phyloP scores from a whole-genome alignment of 2,329 filamentous ascomycete genomes.

The Monilinia vaccinii-corymbosi region DNA sequence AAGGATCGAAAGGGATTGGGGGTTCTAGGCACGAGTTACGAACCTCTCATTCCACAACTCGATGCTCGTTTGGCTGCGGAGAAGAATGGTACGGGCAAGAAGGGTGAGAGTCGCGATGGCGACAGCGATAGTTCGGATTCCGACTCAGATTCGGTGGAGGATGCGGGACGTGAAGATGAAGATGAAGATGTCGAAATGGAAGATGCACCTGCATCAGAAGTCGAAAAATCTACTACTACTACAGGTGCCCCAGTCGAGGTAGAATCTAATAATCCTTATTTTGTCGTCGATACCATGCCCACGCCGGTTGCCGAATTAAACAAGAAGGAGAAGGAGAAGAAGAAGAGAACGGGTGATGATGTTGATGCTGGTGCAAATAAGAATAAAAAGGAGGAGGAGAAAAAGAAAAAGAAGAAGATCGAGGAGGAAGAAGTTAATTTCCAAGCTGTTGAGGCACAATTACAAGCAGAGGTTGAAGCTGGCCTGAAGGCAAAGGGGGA shows the following conservation, averaged over 20 bases:
- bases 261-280: constrained; percentile 21
- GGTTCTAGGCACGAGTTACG: constrained; percentile 16
- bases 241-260: neutral
- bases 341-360: too few species aligned
- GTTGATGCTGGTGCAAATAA: too few species aligned
- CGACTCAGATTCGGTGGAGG: neutral
- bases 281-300: constrained; percentile 22
- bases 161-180: neutral
- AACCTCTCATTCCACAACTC: constrained; percentile 14
- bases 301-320: constrained; percentile 13
- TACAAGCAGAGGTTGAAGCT: constrained; percentile 21
- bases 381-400: constrained; percentile 54
- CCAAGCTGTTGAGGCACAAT: constrained; percentile 15
- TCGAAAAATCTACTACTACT: neutral
- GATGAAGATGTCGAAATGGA: constrained; percentile 10
- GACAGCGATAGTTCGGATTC: constrained; percentile 1
- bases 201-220: neutral
- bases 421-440: constrained; percentile 19
- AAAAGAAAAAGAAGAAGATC: constrained; percentile 38
- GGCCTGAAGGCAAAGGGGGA: constrained; percentile 14
- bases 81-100: neutral
- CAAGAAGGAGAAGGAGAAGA: constrained; percentile 16
- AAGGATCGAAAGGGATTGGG: constrained; percentile 20
- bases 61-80: constrained; percentile 14
- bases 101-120: neutral